A percentile compares a stretch with the other conserved stretches of the same genome.
These are phyloP conservation scores for Myriosclerotinia scirpicola DNA, from an alignment of 2,329 filamentous ascomycete genomes.

Conservation along the genomic window DNA sequence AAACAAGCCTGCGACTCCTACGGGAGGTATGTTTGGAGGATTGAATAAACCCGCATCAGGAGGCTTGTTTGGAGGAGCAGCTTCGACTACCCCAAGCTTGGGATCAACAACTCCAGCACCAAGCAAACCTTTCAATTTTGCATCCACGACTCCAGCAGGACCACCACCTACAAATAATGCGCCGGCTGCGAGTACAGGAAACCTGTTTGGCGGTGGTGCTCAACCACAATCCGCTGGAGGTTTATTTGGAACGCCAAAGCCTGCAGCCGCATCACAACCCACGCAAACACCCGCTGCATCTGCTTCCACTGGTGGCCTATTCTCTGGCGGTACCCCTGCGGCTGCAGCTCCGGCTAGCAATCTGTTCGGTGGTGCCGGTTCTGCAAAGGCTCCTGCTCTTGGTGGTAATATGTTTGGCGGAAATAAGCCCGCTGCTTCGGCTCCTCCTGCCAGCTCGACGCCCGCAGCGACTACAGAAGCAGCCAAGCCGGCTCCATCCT, in stretches of 20 bases:
- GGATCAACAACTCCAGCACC: constrained; percentile 29
- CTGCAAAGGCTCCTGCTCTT: constrained; percentile 16
- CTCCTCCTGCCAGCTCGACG: constrained; percentile 23
- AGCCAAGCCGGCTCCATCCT: constrained; percentile 28
- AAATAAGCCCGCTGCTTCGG: constrained; percentile 21
- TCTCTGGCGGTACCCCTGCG: constrained; percentile 13
- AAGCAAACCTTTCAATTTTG: constrained; percentile 29
- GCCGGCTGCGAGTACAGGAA: constrained; percentile 26
- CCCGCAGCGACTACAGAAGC: constrained; percentile 26
- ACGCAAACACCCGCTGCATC: constrained; percentile 17
- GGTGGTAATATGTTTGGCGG: constrained; percentile 18
- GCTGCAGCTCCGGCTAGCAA: constrained; percentile 20
- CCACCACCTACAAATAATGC: constrained; percentile 36
- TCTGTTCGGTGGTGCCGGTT: constrained; percentile 19
- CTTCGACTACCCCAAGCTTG: constrained; percentile 31
- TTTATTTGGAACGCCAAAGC: constrained; percentile 21
- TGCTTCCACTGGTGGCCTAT: constrained; percentile 13
- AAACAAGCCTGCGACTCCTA: constrained; percentile 26
- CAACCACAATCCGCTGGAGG: constrained; percentile 16
- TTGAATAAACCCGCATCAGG: constrained; percentile 23
- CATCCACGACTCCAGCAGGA: constrained; percentile 39
- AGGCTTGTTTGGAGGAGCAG: constrained; percentile 29
- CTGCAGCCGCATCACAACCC: constrained; percentile 18
- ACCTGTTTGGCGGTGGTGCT: constrained; percentile 28
- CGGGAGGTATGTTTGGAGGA: constrained; percentile 15